phyloP scores from a whole-genome alignment of 1,139 yeast genomes.

The Yamadazyma mexicana region DNA sequence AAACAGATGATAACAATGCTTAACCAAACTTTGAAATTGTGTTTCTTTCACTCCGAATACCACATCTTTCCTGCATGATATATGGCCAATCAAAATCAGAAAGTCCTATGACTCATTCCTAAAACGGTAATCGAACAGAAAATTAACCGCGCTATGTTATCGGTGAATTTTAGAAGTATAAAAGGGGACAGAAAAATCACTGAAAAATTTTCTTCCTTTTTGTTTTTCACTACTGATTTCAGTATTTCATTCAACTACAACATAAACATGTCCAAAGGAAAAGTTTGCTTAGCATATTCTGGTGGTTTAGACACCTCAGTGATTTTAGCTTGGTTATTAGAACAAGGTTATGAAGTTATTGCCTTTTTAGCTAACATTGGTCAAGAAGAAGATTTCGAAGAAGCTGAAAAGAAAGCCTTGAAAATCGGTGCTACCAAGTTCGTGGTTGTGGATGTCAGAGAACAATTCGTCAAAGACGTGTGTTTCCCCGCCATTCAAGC shows the following conservation, averaged over 20 bases:
- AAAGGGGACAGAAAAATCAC: conserved; percentile 19
- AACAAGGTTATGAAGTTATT: conserved; percentile 95
- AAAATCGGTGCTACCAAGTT: conserved; percentile 97
- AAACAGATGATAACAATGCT: no score
- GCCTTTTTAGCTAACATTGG: conserved; percentile 98
- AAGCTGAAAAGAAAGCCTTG: conserved; percentile 93
- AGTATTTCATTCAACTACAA: conserved; percentile 4
- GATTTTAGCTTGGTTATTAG: conserved; percentile 96
- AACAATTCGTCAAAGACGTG: conserved; percentile 86
- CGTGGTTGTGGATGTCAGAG: conserved; percentile 91
- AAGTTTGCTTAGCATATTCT: conserved; percentile 98
- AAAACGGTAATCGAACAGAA: conserved; percentile 30
- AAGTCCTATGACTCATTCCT: conserved; percentile 32
- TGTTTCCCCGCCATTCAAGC: conserved; percentile 96
- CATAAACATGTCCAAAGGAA: conserved; percentile 81
- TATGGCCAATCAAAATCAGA: conserved; percentile 2
- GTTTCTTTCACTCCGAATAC: no score
- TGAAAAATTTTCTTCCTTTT: conserved; percentile 19
- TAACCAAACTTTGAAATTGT: no score
- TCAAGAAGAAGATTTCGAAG: conserved; percentile 98
- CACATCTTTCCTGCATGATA: no score
- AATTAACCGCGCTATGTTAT: conserved; percentile 42
- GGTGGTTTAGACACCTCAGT: conserved; percentile 99
- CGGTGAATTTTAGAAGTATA: conserved; percentile 21
- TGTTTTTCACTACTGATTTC: conserved; percentile 3